phyloP scores from a whole-genome alignment of 768 basidiomycete genomes.

The Psilocybe tampanensis region DNA sequence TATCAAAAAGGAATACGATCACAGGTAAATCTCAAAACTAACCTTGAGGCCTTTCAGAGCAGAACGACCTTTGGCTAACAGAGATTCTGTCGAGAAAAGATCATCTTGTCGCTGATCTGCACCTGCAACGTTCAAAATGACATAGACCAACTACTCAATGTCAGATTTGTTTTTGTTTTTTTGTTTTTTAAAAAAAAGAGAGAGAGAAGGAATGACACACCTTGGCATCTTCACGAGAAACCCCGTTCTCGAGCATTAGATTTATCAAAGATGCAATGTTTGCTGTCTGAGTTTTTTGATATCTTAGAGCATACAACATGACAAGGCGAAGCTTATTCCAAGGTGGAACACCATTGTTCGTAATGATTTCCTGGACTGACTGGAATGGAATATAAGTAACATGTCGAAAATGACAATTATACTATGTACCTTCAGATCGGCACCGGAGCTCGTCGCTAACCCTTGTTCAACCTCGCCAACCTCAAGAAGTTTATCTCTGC shows the following conservation, averaged over 20 bases:
- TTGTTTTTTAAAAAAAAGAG: not conserved
- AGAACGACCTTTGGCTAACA: conserved; percentile 92
- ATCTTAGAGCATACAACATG: conserved; percentile 90
- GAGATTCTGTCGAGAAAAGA: conserved; percentile 91
- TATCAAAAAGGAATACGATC: not conserved
- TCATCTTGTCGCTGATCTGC: conserved; percentile 97
- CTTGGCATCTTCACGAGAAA: conserved; percentile 74
- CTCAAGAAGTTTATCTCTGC: conserved; percentile 81
- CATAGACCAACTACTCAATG: conserved; percentile 79
- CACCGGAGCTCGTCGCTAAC: conserved; percentile 87
- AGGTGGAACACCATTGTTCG: conserved; percentile 64
- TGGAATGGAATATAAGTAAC: conserved; percentile 28
- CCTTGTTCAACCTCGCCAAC: conserved; percentile 97
- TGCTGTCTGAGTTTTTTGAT: conserved; percentile 85
- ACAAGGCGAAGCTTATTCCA: conserved; percentile 89
- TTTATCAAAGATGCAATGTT: conserved; percentile 83
- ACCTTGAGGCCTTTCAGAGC: conserved; percentile 96
- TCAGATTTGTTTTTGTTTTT: conserved; percentile 1
- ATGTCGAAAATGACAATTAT: not conserved
- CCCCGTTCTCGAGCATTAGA: conserved; percentile 73
- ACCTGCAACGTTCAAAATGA: conserved; percentile 89
- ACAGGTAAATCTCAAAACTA: conserved; percentile 8
- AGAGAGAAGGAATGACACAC: conserved; percentile 35
- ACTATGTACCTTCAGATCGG: conserved; percentile 74
- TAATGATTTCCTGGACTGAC: conserved; percentile 82